phyloP scores from a whole-genome alignment of 2,329 filamentous ascomycete species.

The Aspergillus brasiliensis region DNA sequence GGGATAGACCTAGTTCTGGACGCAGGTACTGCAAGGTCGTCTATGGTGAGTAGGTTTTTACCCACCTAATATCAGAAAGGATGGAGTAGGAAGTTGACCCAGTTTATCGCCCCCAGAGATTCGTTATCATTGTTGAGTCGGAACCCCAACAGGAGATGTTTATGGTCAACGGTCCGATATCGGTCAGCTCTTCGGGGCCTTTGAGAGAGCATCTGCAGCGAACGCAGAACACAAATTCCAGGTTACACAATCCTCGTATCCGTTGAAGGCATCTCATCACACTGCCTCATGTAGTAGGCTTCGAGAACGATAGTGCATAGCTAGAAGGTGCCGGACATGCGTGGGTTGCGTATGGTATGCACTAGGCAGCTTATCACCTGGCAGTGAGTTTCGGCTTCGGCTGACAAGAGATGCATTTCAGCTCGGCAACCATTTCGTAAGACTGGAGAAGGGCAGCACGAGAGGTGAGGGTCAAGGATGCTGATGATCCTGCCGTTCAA shows the following conservation, averaged over 20 bases:
- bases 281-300: background rate
- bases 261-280: background rate
- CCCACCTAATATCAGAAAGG: too few species aligned
- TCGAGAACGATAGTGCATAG: background rate
- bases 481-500: too few species aligned
- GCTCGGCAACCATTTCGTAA: too few species aligned
- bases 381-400: too few species aligned
- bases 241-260: constrained; percentile 2
- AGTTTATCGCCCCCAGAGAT: too few species aligned
- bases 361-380: background rate
- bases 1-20: background rate
- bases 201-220: background rate
- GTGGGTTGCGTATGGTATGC: background rate
- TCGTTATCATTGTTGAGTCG: too few species aligned
- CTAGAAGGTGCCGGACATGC: background rate
- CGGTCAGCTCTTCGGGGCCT: background rate
- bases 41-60: background rate
- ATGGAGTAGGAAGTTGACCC: too few species aligned
- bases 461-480: too few species aligned
- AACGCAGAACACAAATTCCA: background rate
- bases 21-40: background rate
- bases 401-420: too few species aligned
- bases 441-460: too few species aligned
- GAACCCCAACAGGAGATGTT: background rate
- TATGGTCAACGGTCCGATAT: background rate